These are phyloP conservation scores for Penicillium pulvis DNA, from an alignment of 495 filamentous ascomycete species.

Conservation along the genomic window DNA sequence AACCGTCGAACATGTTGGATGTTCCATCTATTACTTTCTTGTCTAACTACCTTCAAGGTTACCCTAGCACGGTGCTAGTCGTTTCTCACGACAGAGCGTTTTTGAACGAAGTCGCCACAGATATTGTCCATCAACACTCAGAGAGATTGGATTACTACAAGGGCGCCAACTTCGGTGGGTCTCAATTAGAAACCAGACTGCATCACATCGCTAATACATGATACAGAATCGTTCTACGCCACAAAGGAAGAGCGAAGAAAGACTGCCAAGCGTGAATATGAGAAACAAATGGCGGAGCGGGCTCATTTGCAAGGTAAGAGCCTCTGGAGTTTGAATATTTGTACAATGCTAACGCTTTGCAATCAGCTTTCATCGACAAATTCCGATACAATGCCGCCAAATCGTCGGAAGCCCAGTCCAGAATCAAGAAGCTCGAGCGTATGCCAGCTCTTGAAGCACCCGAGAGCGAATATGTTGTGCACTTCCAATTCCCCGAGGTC, in stretches of 20 bases:
- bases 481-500: constrained; percentile 97
- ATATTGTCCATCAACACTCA: constrained; percentile 98
- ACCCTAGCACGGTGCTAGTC: constrained; percentile 93
- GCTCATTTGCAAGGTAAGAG: constrained; percentile 73
- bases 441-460: constrained; percentile 92
- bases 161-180: constrained; percentile 81
- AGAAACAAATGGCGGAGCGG: constrained; percentile 93
- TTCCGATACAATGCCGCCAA: constrained; percentile 99
- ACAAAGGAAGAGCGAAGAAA: constrained; percentile 97
- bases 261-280: constrained; percentile 95
- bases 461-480: constrained; percentile 91
- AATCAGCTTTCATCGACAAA: constrained; percentile 91
- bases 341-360: constrained; percentile 9
- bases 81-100: constrained; percentile 99
- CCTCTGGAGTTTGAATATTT: constrained; percentile 1
- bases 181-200: not conserved
- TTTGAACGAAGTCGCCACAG: constrained; percentile 98
- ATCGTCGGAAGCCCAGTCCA: constrained; percentile 94
- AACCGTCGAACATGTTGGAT: constrained; percentile 99
- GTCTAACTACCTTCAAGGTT: constrained; percentile 90
- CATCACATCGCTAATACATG: constrained; percentile 20
- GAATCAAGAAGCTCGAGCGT: constrained; percentile 98
- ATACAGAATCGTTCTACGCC: constrained; percentile 89
- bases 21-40: constrained; percentile 99
- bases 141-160: constrained; percentile 98